These are phyloP conservation scores for Ashbya aceris DNA, from an alignment of 1,139 yeast genomes.

Conservation along the genomic window DNA sequence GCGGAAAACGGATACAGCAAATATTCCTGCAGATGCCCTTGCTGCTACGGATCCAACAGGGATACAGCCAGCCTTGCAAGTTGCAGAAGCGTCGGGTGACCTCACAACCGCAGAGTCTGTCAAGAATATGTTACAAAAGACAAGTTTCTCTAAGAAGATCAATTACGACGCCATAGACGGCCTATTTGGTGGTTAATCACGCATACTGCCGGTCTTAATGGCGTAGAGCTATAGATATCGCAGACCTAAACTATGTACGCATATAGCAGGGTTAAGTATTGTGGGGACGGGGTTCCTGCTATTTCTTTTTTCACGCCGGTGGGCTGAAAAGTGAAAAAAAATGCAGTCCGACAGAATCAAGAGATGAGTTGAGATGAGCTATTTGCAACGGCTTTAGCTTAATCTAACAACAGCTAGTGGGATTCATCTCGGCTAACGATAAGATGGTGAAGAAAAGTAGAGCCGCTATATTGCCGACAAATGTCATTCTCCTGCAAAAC, in stretches of 20 bases:
- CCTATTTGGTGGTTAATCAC: conserved; percentile 36
- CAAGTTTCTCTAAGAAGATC: conserved; percentile 75
- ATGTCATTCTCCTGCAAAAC: conserved; percentile 83
- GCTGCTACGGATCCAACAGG: conserved; percentile 23
- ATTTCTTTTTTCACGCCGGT: neutral
- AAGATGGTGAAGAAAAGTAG: conserved; percentile 79
- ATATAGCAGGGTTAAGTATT: neutral
- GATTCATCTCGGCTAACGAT: neutral
- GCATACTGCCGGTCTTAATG: too few relatives aligned
- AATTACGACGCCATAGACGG: conserved; percentile 72
- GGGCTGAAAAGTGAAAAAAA: neutral
- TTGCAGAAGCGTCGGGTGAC: conserved; percentile 41
- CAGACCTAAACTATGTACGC: too few relatives aligned
- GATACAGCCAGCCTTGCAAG: conserved; percentile 27
- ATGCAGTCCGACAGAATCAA: neutral
- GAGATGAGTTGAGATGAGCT: neutral
- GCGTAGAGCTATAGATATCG: too few relatives aligned
- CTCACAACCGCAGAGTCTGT: conserved; percentile 65
- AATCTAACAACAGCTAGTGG: neutral
- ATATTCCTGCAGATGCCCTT: conserved; percentile 4
- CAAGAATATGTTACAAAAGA: conserved; percentile 56
- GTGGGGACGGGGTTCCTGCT: neutral
- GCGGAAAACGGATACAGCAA: conserved; percentile 23
- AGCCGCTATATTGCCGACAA: conserved; percentile 86
- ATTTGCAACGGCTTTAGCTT: neutral